Percentiles rank a stretch among this genome's conserved stretches.
These are phyloP conservation scores for Aegilops umbellulata DNA, from an alignment of 176 grass and related monocot genomes.

Conservation along the genomic window DNA sequence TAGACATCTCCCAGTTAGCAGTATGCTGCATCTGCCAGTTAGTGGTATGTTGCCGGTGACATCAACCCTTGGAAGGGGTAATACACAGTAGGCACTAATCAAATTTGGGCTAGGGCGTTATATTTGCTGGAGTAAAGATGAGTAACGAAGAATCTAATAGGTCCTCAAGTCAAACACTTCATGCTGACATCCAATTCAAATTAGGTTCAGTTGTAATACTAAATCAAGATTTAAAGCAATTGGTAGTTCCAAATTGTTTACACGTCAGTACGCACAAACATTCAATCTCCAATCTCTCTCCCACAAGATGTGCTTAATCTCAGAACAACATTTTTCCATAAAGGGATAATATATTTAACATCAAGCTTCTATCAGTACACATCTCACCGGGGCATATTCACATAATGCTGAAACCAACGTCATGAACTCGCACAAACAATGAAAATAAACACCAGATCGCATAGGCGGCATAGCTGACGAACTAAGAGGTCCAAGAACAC, in stretches of 20 bases:
- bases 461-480: not conserved
- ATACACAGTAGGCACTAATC: too few species aligned
- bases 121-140: not conserved
- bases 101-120: too few species aligned
- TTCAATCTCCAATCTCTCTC: not conserved
- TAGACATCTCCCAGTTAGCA: not conserved
- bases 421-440: not conserved
- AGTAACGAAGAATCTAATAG: not conserved
- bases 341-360: not conserved
- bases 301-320: not conserved
- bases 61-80: not conserved
- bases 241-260: not conserved
- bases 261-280: not conserved
- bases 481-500: not conserved
- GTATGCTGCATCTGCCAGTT: not conserved
- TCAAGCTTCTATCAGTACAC: not conserved
- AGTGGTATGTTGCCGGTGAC: not conserved
- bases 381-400: not conserved
- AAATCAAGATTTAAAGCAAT: slow-evolving; percentile 7
- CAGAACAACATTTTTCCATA: not conserved
- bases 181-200: not conserved
- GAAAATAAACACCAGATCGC: not conserved
- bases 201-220: not conserved
- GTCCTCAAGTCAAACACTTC: not conserved
- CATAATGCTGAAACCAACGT: not conserved